Evolutionary conservation across 176 grass and related monocot species (phyloP), one percentile per base, ranked within the genome.

Genomic region (Chrysopogon serrulatus): DNA sequence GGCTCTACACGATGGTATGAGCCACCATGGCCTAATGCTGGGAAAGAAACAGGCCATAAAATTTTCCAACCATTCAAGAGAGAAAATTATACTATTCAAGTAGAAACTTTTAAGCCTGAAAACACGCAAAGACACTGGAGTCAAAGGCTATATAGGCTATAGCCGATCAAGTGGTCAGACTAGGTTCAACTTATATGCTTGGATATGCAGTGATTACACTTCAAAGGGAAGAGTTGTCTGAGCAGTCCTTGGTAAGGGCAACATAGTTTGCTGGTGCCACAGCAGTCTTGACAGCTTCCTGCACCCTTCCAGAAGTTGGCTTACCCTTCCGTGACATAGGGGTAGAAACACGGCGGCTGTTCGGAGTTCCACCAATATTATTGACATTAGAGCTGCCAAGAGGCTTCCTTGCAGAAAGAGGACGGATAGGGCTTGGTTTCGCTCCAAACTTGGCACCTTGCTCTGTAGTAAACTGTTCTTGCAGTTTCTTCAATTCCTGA

Each of bases 401-500:
- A 49, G 93, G 96, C 66, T 94, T 99, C 80, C 91, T 90, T 78
- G 81, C 68, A 48, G 83, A 47, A 21, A 88, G 40, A 16, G 90
- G 90, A 54, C 89, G 79, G 81, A 92, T 85, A 35, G 93, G 93
- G 79, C 91, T 99, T 37, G 93, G 96, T 65, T 96, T 96, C 5
- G 35, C 41, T 27, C 83, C 93, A 75, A 87, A 95, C 30, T 86
- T 43, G 2, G 79, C 53, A 53, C 94, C 92, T 66, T 98, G 92
- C 74, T 95, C 95, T 13, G 89, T 77, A 43, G 71, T 61, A 75
- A 86, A 90, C 70, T 98, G 96, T 72, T 98, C 96, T 57, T 96
- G 93, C 17, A 94, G 79, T 69, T 90, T 99, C 89, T 90, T 99
- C 44, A 87, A 78, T 77, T 96, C 96, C 96, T 99, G 81, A 67